Percentiles rank a stretch among this genome's conserved stretches.
Conservation (phyloP, 2,329 filamentous ascomycete genomes). For the Penicillium sp. region DNA sequence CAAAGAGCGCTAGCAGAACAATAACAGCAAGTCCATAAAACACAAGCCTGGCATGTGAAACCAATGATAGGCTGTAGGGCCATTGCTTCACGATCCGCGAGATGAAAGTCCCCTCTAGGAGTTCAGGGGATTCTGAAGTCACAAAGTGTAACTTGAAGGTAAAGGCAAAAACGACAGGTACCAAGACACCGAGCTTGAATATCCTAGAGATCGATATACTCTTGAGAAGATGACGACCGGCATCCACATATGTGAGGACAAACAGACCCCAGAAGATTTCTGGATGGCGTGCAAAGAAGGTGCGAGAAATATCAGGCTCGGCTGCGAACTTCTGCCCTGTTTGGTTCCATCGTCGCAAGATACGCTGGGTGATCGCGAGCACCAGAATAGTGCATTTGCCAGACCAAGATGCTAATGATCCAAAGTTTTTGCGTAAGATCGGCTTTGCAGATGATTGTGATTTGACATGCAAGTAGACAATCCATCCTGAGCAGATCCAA, state of each 20-base stretch:
- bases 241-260: slow-evolving; percentile 64
- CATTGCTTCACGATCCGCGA: slow-evolving; percentile 36
- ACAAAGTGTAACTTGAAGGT: slow-evolving; percentile 91
- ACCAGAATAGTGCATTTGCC: slow-evolving; percentile 35
- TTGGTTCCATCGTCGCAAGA: slow-evolving; percentile 85
- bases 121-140: slow-evolving; percentile 80
- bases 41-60: slow-evolving; percentile 52
- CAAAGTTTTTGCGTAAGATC: not conserved
- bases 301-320: slow-evolving; percentile 79
- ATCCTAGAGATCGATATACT: slow-evolving; percentile 28
- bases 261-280: slow-evolving; percentile 72
- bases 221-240: slow-evolving; percentile 46
- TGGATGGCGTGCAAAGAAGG: slow-evolving; percentile 63
- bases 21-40: slow-evolving; percentile 47
- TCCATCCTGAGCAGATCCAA: slow-evolving; percentile 63
- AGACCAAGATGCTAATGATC: slow-evolving; percentile 2
- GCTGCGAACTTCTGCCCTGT: slow-evolving; percentile 95
- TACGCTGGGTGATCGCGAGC: slow-evolving; percentile 61
- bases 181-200: slow-evolving; percentile 35
- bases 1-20: slow-evolving; percentile 25
- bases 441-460: slow-evolving; percentile 12
- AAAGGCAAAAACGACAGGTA: slow-evolving; percentile 58
- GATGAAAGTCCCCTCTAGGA: slow-evolving; percentile 51
- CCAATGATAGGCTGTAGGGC: slow-evolving; percentile 44
- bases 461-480: slow-evolving; percentile 48